phyloP scores from a whole-genome alignment of 2,329 filamentous ascomycete genomes.

The Aotearoamyces nothofagi region DNA sequence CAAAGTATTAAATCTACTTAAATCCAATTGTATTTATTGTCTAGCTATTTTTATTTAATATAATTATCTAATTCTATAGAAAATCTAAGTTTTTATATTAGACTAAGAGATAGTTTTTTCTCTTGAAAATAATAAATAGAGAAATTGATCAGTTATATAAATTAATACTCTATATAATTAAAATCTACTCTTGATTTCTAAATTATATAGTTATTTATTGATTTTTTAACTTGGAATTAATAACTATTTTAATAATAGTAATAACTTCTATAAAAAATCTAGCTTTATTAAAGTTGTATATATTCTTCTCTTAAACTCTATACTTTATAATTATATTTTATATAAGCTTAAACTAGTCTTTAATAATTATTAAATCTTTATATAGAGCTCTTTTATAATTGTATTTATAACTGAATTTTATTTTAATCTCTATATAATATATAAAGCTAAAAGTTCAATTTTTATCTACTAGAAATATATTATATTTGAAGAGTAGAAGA shows the following conservation, averaged over 20 bases:
- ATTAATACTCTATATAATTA: conserved; percentile 11
- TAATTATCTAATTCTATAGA: conserved; percentile 16
- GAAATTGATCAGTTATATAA: conserved; percentile 9
- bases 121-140: conserved; percentile 14
- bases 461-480: too few relatives aligned
- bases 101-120: conserved; percentile 9
- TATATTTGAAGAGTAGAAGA: too few relatives aligned
- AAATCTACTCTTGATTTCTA: conserved; percentile 15
- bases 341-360: conserved; percentile 7
- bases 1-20: conserved; percentile 22
- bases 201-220: conserved; percentile 9
- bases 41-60: conserved; percentile 19
- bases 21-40: conserved; percentile 21
- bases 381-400: conserved; percentile 7
- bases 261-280: too few relatives aligned
- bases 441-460: too few relatives aligned
- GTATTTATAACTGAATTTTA: too few relatives aligned
- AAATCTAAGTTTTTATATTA: conserved; percentile 16
- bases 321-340: conserved; percentile 2
- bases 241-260: conserved; percentile 8
- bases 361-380: conserved; percentile 10
- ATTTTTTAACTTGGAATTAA: conserved; percentile 5
- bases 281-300: conserved; percentile 13
- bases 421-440: too few relatives aligned
- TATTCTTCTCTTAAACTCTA: conserved; percentile 9